A percentile compares a stretch with the other conserved stretches of the same genome.
Conservation (phyloP, 805 yeast species). For the Candida piceae region DNA sequence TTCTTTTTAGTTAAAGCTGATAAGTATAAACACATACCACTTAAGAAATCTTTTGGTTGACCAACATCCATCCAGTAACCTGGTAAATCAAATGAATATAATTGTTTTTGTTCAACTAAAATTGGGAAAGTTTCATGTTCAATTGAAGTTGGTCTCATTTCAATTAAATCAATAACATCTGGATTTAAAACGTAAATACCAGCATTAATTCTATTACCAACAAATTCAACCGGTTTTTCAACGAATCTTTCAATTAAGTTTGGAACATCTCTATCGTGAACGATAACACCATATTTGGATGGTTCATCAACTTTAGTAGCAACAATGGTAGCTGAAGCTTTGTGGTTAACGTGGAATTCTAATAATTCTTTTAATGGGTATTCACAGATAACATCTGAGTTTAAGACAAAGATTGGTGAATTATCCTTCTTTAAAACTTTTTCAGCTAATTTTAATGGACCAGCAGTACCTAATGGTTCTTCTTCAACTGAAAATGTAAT, state of each 20-base stretch:
- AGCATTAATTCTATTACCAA: conserved; percentile 99
- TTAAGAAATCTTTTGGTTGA: conserved; percentile 98
- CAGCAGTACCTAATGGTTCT: conserved; percentile 99
- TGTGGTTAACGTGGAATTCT: conserved; percentile 90
- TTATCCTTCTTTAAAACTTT: conserved; percentile 88
- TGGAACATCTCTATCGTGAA: conserved; percentile 91
- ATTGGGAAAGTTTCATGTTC: conserved; percentile 99
- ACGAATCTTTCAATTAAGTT: conserved; percentile 97
- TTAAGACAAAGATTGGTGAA: conserved; percentile 94
- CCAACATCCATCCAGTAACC: conserved; percentile 99
- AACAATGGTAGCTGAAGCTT: conserved; percentile 97
- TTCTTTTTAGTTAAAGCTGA: conserved; percentile 77
- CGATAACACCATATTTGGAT: conserved; percentile 98
- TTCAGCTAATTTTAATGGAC: conserved; percentile 97
- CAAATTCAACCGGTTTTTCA: conserved; percentile 98
- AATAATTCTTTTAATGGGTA: conserved; percentile 94
- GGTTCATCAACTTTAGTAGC: conserved; percentile 99
- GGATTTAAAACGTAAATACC: conserved; percentile 99
- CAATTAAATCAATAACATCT: conserved; percentile 91
- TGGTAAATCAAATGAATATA: conserved; percentile 95
- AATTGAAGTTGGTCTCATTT: conserved; percentile 97
- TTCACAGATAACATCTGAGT: conserved; percentile 98
- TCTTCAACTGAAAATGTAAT: conserved; percentile 98
- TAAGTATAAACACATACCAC: conserved; percentile 92
- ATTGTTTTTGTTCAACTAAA: conserved; percentile 80